Conservation (phyloP, 2,329 filamentous ascomycete species). For the Ophiosphaerella herpotricha region DNA sequence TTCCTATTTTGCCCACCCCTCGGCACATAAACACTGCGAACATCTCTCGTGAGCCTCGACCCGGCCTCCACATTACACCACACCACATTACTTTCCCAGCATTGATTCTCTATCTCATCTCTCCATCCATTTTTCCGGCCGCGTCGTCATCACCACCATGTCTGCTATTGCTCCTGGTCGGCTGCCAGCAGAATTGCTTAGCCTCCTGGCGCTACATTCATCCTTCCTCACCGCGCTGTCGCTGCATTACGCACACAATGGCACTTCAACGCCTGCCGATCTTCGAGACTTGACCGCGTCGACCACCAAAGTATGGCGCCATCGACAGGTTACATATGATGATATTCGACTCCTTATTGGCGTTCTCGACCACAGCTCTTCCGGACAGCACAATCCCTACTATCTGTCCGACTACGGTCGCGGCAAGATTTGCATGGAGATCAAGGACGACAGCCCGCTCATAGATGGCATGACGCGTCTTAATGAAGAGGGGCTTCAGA, state of each 20-base stretch:
- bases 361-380: conserved; percentile 40
- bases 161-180: conserved; percentile 33
- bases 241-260: conserved; percentile 57
- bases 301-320: conserved; percentile 52
- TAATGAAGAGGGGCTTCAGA: conserved; percentile 55
- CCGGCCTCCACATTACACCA: conserved; percentile 18
- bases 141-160: conserved; percentile 30
- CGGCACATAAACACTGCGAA: conserved; percentile 30
- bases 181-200: conserved; percentile 50
- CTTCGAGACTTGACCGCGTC: conserved; percentile 47
- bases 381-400: conserved; percentile 41
- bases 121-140: conserved; percentile 21
- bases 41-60: conserved; percentile 11
- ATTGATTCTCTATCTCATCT: conserved; percentile 25
- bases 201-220: conserved; percentile 51
- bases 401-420: conserved; percentile 50
- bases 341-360: conserved; percentile 55
- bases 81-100: conserved; percentile 13
- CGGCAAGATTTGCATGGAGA: conserved; percentile 50
- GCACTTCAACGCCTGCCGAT: conserved; percentile 51
- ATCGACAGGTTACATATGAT: conserved; percentile 51
- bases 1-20: conserved; percentile 34
- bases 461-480: conserved; percentile 36
- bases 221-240: conserved; percentile 57
- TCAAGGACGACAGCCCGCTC: conserved; percentile 36